Conservation (phyloP, 768 basidiomycete genomes). For the Suillus cothurnatus region DNA sequence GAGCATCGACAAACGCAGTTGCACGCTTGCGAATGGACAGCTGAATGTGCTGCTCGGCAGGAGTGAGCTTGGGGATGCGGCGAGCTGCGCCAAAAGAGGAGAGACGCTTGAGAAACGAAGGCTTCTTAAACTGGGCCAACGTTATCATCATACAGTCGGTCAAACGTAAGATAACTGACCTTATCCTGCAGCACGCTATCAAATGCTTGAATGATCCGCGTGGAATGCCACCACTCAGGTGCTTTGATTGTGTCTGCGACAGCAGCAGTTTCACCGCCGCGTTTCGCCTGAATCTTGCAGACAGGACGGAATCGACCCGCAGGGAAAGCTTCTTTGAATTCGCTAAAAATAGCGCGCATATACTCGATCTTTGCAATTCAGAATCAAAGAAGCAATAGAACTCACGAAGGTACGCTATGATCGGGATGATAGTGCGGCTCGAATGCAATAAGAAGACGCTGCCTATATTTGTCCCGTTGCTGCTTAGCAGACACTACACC, state of each 20-base stretch:
- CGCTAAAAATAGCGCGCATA: constrained; percentile 46
- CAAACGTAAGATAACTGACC: constrained; percentile 41
- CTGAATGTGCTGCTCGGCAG: constrained; percentile 85
- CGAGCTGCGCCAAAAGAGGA: constrained; percentile 72
- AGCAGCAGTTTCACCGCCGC: constrained; percentile 75
- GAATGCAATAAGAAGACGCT: constrained; percentile 73
- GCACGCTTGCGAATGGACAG: constrained; percentile 90
- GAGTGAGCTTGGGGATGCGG: constrained; percentile 70
- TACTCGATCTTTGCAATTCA: constrained; percentile 9
- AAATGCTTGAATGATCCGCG: constrained; percentile 87
- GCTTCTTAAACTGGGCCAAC: constrained; percentile 74
- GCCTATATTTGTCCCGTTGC: constrained; percentile 79
- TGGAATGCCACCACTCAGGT: constrained; percentile 95
- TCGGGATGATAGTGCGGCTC: constrained; percentile 90
- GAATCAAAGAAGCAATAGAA: background rate
- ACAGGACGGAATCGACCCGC: constrained; percentile 89
- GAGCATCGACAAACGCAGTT: constrained; percentile 91
- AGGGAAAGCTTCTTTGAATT: constrained; percentile 95
- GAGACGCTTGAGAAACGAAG: constrained; percentile 83
- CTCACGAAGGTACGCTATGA: constrained; percentile 73
- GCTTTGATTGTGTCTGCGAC: constrained; percentile 90
- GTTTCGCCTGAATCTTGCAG: constrained; percentile 87
- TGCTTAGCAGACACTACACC: constrained; percentile 76
- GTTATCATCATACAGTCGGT: constrained; percentile 8
- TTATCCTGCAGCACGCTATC: constrained; percentile 85